phyloP scores from a whole-genome alignment of 805 yeast genomes.

The Wickerhamomyces queroliae region DNA sequence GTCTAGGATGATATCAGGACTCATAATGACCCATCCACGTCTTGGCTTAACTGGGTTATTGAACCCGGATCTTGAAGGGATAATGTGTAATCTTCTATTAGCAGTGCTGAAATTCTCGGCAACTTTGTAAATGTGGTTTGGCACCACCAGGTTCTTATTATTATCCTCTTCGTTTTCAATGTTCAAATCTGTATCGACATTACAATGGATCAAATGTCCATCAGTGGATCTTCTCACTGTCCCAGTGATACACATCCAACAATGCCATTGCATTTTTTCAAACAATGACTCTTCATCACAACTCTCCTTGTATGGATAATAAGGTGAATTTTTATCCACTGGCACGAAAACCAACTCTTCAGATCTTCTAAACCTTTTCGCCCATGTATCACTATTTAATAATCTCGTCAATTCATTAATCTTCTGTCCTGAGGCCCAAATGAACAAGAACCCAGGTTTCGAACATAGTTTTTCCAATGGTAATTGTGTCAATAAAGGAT shows the following conservation, averaged over 20 bases:
- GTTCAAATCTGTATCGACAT: slow-evolving; percentile 82
- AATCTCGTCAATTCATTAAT: slow-evolving; percentile 55
- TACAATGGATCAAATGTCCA: slow-evolving; percentile 82
- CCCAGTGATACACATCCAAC: slow-evolving; percentile 97
- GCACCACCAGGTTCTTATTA: slow-evolving; percentile 46
- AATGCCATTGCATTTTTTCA: slow-evolving; percentile 86
- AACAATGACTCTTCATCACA: slow-evolving; percentile 44
- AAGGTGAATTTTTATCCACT: slow-evolving; percentile 55
- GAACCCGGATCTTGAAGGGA: slow-evolving; percentile 67
- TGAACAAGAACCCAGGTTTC: slow-evolving; percentile 78
- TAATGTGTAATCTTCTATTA: slow-evolving; percentile 75
- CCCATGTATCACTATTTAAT: slow-evolving; percentile 48
- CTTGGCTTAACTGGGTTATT: slow-evolving; percentile 60
- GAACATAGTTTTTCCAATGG: slow-evolving; percentile 73
- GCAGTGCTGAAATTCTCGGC: slow-evolving; percentile 88
- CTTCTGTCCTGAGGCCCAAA: slow-evolving; percentile 81
- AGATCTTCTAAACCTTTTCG: slow-evolving; percentile 74
- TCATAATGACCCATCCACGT: slow-evolving; percentile 87
- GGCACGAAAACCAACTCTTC: slow-evolving; percentile 87
- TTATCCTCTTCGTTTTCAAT: slow-evolving; percentile 43
- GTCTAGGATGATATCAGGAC: slow-evolving; percentile 76
- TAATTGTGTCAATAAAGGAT: slow-evolving; percentile 53
- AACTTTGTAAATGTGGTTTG: slow-evolving; percentile 69
- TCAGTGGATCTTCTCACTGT: slow-evolving; percentile 85
- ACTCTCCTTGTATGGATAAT: slow-evolving; percentile 50